Conservation (phyloP, 768 basidiomycete species). For the Tulasnella sp. region DNA sequence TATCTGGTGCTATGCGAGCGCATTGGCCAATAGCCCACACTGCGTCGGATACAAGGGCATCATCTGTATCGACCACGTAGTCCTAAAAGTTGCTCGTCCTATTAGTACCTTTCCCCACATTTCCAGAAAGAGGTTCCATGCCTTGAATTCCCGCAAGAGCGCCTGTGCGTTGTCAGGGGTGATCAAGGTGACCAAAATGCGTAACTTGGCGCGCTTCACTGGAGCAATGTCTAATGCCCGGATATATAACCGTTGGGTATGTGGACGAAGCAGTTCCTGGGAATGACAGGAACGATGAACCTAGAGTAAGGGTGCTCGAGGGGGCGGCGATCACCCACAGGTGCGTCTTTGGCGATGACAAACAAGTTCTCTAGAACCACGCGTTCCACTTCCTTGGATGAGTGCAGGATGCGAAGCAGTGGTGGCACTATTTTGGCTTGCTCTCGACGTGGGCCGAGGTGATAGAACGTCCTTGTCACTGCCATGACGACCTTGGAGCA, state of each 20-base stretch:
- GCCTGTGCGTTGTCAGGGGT: constrained; percentile 52
- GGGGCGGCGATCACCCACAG: constrained; percentile 38
- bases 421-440: constrained; percentile 51
- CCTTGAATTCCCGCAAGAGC: constrained; percentile 74
- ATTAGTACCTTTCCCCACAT: constrained; percentile 2
- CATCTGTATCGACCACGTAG: constrained; percentile 67
- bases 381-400: constrained; percentile 59
- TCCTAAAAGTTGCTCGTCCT: constrained; percentile 36
- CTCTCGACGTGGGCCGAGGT: constrained; percentile 48
- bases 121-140: constrained; percentile 30
- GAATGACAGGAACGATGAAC: neutral
- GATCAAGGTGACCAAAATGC: constrained; percentile 53
- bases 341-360: constrained; percentile 46
- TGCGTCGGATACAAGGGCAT: constrained; percentile 54
- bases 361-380: constrained; percentile 61
- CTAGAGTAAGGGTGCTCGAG: neutral
- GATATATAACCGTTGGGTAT: constrained; percentile 57
- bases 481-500: constrained; percentile 61
- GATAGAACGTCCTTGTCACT: constrained; percentile 59
- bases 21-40: constrained; percentile 70
- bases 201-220: constrained; percentile 65
- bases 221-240: constrained; percentile 50
- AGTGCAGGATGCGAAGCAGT: constrained; percentile 56
- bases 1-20: constrained; percentile 54
- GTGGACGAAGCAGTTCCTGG: constrained; percentile 50